phyloP scores from a whole-genome alignment of 164 flowering plant genomes.

The grape (Vitis vinifera) region DNA sequence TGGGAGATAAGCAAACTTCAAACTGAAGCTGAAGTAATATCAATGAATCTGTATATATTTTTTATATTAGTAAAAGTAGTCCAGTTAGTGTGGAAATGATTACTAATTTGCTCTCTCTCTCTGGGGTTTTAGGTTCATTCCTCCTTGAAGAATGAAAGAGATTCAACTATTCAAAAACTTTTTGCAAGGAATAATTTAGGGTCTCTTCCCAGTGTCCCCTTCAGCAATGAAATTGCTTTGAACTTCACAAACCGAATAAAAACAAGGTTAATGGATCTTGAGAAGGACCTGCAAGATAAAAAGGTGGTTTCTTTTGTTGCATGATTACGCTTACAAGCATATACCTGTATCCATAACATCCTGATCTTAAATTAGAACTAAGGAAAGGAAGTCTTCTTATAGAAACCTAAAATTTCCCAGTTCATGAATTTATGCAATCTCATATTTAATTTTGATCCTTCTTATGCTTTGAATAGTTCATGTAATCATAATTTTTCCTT shows the following conservation, averaged over 20 bases:
- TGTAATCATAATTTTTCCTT: background rate
- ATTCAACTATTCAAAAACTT: conserved; percentile 54
- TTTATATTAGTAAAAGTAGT: background rate
- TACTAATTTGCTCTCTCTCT: background rate
- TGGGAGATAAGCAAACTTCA: conserved; percentile 78
- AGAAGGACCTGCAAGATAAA: conserved; percentile 69
- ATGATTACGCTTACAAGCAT: background rate
- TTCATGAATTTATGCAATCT: background rate
- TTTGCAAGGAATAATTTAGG: conserved; percentile 76
- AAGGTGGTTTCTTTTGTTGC: conserved; percentile 45
- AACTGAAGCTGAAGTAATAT: conserved; percentile 74
- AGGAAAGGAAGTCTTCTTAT: too few relatives aligned
- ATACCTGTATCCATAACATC: background rate
- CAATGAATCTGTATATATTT: conserved; percentile 2
- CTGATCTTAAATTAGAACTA: too few relatives aligned
- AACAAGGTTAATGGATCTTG: conserved; percentile 56
- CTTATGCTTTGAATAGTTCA: background rate
- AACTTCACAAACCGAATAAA: conserved; percentile 61
- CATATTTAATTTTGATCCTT: background rate
- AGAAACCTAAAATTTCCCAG: too few relatives aligned
- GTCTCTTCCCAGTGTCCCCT: conserved; percentile 51
- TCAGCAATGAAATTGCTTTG: conserved; percentile 60
- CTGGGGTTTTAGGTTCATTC: conserved; percentile 50
- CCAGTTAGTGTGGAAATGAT: background rate
- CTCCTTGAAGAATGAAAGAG: conserved; percentile 65